Evolutionary conservation across 2,329 filamentous ascomycete species (phyloP), one percentile per base, ranked within the genome.

Genomic region (Microcyclospora pomicola): DNA sequence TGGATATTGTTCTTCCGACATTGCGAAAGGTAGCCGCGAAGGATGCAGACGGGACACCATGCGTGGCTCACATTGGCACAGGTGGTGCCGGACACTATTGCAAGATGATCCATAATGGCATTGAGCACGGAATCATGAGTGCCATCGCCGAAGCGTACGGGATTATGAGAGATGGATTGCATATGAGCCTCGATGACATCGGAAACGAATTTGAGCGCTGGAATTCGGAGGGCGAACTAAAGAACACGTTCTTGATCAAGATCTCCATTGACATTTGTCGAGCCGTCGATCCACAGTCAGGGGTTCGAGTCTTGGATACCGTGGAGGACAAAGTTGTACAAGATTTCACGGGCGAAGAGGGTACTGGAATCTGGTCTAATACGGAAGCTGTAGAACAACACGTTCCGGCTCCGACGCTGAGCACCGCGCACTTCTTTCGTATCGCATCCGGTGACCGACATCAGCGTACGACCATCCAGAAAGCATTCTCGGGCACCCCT

Each of bases 51-150:
- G 73, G 73, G 1, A 67, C 64, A 9, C 67, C 76, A 1, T 82
- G 77, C 47, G 74, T 79, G 0, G 70, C 62, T 0, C 64, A 67
- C 16, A 66, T 78, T 34, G 78, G 79, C 0, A 69, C 71, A 2
- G 72, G 72, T 0, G 77, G 78, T 1, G 68, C 72, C 1, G 79
- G 79, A 0, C 78, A 83, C 54, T 83, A 77, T 49, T 75, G 82
- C 31, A 83, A 84, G 62, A 83, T 82, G 77, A 68, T 82, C 3
- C 79, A 83, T 53, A 82, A 83, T 45, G 78, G 77, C 1, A 82
- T 83, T 42, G 77, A 82, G 51, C 75, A 80, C 42, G 77, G 75
- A 1, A 78, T 82, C 70, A 69, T 82, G 60, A 72, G 69, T 37
- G 65, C 69, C 0, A 65, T 81, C 5, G 71, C 70, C 11, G 79